phyloP scores from a whole-genome alignment of 1,284 basidiomycete species.

The Gomphus bonarii region DNA sequence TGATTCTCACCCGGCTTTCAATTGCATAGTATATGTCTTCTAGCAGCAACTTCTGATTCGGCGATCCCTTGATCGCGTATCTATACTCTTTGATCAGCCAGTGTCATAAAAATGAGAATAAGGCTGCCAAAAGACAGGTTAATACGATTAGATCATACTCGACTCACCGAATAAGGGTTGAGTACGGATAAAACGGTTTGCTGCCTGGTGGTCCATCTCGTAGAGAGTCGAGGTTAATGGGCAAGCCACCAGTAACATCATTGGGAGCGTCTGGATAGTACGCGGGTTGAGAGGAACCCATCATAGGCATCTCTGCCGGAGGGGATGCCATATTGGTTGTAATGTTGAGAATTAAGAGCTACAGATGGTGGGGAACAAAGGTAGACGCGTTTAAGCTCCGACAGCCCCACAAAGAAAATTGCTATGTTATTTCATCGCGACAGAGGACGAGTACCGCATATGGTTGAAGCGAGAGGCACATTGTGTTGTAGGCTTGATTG shows the following conservation, averaged over 20 bases:
- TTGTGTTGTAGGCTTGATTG: constrained; percentile 4
- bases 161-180: constrained; percentile 71
- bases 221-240: constrained; percentile 74
- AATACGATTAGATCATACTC: constrained; percentile 9
- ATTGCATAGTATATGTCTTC: constrained; percentile 86
- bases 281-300: constrained; percentile 27
- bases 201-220: constrained; percentile 74
- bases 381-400: constrained; percentile 10
- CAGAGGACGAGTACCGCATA: background rate
- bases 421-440: background rate
- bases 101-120: background rate
- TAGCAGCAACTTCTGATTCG: constrained; percentile 68
- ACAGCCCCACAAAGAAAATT: background rate
- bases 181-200: constrained; percentile 81
- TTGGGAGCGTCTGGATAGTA: constrained; percentile 64
- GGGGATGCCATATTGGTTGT: constrained; percentile 6
- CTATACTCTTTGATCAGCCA: constrained; percentile 25
- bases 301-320: constrained; percentile 14
- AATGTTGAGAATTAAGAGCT: background rate
- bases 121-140: background rate
- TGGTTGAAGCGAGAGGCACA: background rate
- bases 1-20: constrained; percentile 59
- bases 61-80: constrained; percentile 80
- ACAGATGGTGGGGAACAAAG: background rate
- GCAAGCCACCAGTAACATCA: constrained; percentile 69